Conservation (phyloP, 192 early-diverging fungal genomes). For the Pilaira anomala region DNA sequence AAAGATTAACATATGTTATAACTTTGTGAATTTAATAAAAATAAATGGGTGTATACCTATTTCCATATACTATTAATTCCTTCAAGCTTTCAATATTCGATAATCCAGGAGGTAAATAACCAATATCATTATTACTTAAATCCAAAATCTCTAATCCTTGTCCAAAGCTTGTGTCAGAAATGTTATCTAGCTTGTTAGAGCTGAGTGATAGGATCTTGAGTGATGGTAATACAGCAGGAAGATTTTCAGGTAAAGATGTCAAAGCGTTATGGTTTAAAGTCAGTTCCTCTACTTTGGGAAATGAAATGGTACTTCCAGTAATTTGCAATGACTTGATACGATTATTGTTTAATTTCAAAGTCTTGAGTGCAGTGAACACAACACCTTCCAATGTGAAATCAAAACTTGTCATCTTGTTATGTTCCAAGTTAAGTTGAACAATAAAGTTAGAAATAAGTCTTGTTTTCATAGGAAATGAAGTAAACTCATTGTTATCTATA, state of each 20-base stretch:
- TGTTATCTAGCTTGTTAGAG: conserved; percentile 40
- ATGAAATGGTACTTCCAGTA: conserved; percentile 8
- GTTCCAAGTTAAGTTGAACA: conserved; percentile 45
- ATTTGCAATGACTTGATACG: conserved; percentile 28
- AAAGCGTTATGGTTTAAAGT: conserved; percentile 33
- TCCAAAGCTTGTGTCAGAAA: conserved; percentile 43
- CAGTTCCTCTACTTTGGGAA: conserved; percentile 45
- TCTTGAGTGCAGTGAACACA: conserved; percentile 37
- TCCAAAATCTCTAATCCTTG: conserved; percentile 39
- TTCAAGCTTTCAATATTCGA: conserved; percentile 45
- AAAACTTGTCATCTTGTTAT: conserved; percentile 49
- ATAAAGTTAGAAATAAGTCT: conserved; percentile 16
- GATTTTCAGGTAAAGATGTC: conserved; percentile 33
- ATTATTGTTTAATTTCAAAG: conserved; percentile 48
- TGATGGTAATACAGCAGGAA: conserved; percentile 42
- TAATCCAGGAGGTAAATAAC: conserved; percentile 45
- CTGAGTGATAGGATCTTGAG: conserved; percentile 39
- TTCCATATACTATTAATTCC: conserved; percentile 46
- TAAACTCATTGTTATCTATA: conserved; percentile 39
- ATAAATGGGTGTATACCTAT: conserved; percentile 22
- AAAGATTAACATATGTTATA: not conserved
- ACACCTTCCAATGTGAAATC: conserved; percentile 26
- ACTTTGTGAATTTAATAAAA: too few relatives aligned
- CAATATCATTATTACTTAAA: conserved; percentile 56
- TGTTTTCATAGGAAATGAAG: conserved; percentile 21